Conservation (phyloP, 306 rosid genomes). For the Citrullus colocynthis region DNA sequence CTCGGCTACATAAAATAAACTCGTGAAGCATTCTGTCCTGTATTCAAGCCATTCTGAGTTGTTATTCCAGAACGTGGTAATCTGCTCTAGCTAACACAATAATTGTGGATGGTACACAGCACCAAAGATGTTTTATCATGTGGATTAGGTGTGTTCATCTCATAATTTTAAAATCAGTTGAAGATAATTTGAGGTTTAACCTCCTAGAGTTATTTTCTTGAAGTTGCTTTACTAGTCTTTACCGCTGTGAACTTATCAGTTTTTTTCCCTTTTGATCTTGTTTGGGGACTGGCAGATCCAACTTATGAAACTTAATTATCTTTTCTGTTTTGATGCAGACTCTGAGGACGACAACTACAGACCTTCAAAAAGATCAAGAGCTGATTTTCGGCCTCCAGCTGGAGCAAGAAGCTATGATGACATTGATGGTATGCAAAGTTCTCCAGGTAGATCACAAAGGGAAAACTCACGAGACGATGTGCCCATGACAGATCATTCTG, state of each 20-base stretch:
- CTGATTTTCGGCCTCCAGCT: conserved; percentile 52
- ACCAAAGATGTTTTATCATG: neutral
- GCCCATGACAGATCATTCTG: conserved; percentile 85
- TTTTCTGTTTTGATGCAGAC: conserved; percentile 34
- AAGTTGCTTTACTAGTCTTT: neutral
- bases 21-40: neutral
- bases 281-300: neutral
- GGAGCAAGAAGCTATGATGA: conserved; percentile 47
- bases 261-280: neutral
- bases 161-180: neutral
- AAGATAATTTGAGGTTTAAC: neutral
- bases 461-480: conserved; percentile 65
- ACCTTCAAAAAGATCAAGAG: conserved; percentile 78
- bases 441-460: conserved; percentile 76
- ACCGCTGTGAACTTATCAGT: neutral
- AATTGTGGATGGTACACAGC: neutral
- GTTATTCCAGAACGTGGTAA: neutral
- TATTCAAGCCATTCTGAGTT: neutral
- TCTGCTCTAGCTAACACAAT: neutral
- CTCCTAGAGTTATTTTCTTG: neutral
- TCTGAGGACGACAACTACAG: conserved; percentile 80
- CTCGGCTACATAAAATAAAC: neutral
- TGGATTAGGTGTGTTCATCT: neutral
- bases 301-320: no score
- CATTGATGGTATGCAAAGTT: conserved; percentile 61